These are phyloP conservation scores for Cetraspora pellucida DNA, from an alignment of 192 early-diverging fungal species.

Conservation along the genomic window DNA sequence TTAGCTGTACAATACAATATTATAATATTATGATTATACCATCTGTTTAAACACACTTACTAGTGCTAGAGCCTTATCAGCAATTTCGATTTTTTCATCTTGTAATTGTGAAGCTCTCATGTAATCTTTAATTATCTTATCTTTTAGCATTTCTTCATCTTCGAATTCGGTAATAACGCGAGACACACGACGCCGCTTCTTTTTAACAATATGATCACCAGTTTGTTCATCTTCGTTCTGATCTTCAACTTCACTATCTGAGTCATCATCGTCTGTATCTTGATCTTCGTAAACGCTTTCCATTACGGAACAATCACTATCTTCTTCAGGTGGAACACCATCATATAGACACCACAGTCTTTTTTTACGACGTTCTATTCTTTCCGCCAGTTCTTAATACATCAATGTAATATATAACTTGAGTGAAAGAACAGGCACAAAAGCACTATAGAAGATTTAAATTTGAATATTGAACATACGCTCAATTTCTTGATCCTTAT, in stretches of 20 bases:
- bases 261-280: conserved; percentile 11
- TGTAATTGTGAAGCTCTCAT: conserved; percentile 25
- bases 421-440: neutral
- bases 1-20: neutral
- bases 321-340: conserved; percentile 5
- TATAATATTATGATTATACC: too few relatives aligned
- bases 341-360: conserved; percentile 21
- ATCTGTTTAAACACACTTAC: neutral
- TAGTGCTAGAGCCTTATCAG: conserved; percentile 4
- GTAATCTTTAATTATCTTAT: conserved; percentile 22
- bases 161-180: conserved; percentile 21
- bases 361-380: conserved; percentile 18
- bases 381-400: neutral
- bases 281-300: conserved; percentile 14
- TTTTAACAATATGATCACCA: neutral
- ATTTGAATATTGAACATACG: neutral
- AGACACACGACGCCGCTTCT: conserved; percentile 5
- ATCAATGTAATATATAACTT: neutral
- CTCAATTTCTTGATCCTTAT: conserved; percentile 27
- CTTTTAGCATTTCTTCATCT: conserved; percentile 22
- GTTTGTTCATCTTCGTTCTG: neutral
- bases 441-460: too few relatives aligned
- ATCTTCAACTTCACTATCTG: conserved; percentile 12
- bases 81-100: conserved; percentile 24
- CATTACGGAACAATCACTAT: conserved; percentile 13